These are phyloP conservation scores for Rostrohypoxylon terebratum DNA, from an alignment of 495 filamentous ascomycete genomes.

Conservation along the genomic window DNA sequence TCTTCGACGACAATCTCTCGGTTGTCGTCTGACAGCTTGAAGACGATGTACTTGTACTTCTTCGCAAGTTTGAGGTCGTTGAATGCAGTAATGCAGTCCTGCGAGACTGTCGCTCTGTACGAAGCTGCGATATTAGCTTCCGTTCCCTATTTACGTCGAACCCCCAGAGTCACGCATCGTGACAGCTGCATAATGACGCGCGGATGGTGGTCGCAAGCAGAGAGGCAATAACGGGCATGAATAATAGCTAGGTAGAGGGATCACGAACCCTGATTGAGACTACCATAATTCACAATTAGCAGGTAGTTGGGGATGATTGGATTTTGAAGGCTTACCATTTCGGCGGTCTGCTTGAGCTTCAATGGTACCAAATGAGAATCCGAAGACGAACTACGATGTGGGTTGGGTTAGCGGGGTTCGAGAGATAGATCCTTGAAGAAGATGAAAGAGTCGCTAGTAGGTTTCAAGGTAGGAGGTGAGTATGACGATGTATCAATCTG, in stretches of 20 bases:
- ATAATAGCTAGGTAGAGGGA: constrained; percentile 38
- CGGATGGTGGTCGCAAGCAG: constrained; percentile 28
- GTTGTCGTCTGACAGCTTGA: constrained; percentile 94
- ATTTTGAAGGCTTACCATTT: constrained; percentile 41
- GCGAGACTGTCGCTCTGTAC: constrained; percentile 77
- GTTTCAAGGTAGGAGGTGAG: background rate
- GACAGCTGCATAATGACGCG: constrained; percentile 36
- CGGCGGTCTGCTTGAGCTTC: constrained; percentile 41
- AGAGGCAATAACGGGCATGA: constrained; percentile 28
- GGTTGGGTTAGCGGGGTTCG: constrained; percentile 46
- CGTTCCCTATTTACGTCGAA: constrained; percentile 16
- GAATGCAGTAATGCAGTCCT: constrained; percentile 85
- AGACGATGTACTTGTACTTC: constrained; percentile 94
- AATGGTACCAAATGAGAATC: constrained; percentile 46
- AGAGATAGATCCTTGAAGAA: constrained; percentile 5
- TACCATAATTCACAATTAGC: constrained; percentile 46
- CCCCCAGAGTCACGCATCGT: constrained; percentile 24
- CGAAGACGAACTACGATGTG: constrained; percentile 41
- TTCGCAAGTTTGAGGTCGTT: constrained; percentile 92
- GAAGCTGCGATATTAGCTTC: constrained; percentile 45
- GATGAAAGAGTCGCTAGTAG: constrained; percentile 12
- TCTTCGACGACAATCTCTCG: constrained; percentile 87
- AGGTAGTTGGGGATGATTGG: constrained; percentile 37
- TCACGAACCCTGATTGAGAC: constrained; percentile 77
- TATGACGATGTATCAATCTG: constrained; percentile 19